Percentiles rank a stretch among this genome's conserved stretches.
phyloP scores from a whole-genome alignment of 768 basidiomycete genomes.

The Porpolomopsis calyptriformis region DNA sequence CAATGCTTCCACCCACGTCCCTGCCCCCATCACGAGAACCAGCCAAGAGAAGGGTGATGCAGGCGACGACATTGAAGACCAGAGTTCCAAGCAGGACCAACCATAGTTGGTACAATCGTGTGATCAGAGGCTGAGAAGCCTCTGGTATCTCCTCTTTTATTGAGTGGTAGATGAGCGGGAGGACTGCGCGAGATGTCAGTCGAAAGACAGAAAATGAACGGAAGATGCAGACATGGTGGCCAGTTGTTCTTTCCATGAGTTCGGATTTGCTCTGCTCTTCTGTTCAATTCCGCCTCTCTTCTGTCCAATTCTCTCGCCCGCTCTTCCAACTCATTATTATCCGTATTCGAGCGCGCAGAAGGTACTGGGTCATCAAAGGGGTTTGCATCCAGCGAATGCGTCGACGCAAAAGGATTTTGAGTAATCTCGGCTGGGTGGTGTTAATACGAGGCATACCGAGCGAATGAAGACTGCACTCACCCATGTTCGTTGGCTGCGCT shows the following conservation, averaged over 20 bases:
- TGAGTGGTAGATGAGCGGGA: constrained; percentile 89
- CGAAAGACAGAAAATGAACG: constrained; percentile 6
- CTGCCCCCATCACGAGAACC: constrained; percentile 68
- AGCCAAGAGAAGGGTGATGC: constrained; percentile 72
- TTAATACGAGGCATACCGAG: too few species aligned
- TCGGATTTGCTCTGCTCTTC: constrained; percentile 59
- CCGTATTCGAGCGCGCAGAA: constrained; percentile 15
- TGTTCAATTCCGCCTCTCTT: constrained; percentile 64
- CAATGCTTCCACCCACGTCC: constrained; percentile 74
- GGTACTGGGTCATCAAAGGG: constrained; percentile 81
- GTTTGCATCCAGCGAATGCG: constrained; percentile 76
- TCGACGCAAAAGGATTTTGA: constrained; percentile 78
- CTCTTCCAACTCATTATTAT: constrained; percentile 45
- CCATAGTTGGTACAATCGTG: constrained; percentile 88
- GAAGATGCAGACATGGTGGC: constrained; percentile 65
- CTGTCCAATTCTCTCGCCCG: constrained; percentile 76
- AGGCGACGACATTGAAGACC: constrained; percentile 82
- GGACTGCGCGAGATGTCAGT: constrained; percentile 44
- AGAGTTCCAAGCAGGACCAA: constrained; percentile 76
- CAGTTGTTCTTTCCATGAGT: constrained; percentile 84
- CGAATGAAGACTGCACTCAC: too few species aligned
- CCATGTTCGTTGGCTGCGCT: too few species aligned
- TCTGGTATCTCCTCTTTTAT: constrained; percentile 86
- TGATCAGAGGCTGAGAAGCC: constrained; percentile 65
- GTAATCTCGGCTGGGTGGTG: constrained; percentile 4